These are phyloP conservation scores for Calonectria pseudoreteaudii DNA, from an alignment of 2,329 filamentous ascomycete species.

Conservation along the genomic window DNA sequence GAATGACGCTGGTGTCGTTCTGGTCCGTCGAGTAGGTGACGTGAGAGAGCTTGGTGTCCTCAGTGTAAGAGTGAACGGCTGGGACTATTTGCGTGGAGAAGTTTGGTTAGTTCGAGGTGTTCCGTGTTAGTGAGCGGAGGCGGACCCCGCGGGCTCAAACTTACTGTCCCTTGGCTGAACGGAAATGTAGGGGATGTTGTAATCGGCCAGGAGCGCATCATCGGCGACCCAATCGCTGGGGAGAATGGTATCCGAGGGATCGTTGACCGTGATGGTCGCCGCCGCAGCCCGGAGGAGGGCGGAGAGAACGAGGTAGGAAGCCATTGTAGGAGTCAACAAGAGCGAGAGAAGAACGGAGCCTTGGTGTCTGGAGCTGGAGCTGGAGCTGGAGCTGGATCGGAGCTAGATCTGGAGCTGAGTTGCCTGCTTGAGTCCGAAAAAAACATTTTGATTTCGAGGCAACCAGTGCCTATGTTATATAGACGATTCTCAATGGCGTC, in stretches of 20 bases:
- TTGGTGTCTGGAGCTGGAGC: conserved; percentile 11
- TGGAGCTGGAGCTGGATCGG: neutral
- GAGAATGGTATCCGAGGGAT: conserved; percentile 16
- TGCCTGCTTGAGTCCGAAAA: conserved; percentile 21
- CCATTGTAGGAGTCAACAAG: conserved; percentile 10
- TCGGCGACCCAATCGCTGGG: conserved; percentile 13
- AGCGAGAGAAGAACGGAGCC: neutral
- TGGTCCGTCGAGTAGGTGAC: neutral
- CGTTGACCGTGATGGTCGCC: conserved; percentile 14
- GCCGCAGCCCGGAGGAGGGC: conserved; percentile 14
- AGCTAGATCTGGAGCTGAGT: conserved; percentile 13
- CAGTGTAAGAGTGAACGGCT: neutral
- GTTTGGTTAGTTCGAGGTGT: neutral
- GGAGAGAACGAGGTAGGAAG: conserved; percentile 16
- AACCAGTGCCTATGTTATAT: conserved; percentile 9
- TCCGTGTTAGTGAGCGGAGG: neutral
- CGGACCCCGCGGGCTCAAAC: neutral
- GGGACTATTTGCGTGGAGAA: neutral
- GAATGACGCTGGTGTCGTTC: conserved; percentile 24
- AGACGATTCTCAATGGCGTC: neutral
- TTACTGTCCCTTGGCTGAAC: conserved; percentile 14
- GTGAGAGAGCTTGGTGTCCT: neutral
- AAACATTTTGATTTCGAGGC: neutral
- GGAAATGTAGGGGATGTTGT: conserved; percentile 16
- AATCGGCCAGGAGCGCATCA: conserved; percentile 17